These are phyloP conservation scores for Globisporangium splendens DNA, from an alignment of 352 stramenopile species.

Conservation along the genomic window DNA sequence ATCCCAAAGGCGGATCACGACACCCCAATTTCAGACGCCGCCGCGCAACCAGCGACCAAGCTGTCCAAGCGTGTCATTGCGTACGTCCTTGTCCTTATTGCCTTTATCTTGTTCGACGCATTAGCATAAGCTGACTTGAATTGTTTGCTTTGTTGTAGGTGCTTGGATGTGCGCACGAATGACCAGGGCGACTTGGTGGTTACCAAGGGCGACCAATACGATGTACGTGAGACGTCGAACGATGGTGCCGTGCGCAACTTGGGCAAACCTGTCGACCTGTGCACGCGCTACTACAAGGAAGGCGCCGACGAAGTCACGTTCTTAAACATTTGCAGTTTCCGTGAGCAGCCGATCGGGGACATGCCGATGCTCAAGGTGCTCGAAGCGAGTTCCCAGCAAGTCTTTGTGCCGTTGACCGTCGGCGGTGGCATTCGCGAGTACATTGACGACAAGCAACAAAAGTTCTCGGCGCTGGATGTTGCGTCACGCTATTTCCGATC, in stretches of 20 bases:
- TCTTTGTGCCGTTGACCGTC: conserved; percentile 98
- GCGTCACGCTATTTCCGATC: conserved; percentile 96
- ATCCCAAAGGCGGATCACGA: conserved; percentile 44
- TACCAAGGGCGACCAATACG: conserved; percentile 99
- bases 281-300: conserved; percentile 94
- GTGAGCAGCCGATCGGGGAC: conserved; percentile 95
- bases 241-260: conserved; percentile 95
- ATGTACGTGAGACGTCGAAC: conserved; percentile 90
- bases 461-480: conserved; percentile 93
- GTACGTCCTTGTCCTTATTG: conserved; percentile 27
- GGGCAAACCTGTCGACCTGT: conserved; percentile 95
- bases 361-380: conserved; percentile 96
- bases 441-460: conserved; percentile 86
- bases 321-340: conserved; percentile 99
- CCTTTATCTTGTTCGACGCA: no score
- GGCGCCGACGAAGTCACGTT: conserved; percentile 97
- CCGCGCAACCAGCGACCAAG: conserved; percentile 44
- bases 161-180: conserved; percentile 96
- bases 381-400: conserved; percentile 91
- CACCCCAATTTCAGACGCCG: conserved; percentile 24
- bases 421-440: conserved; percentile 97
- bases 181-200: conserved; percentile 96
- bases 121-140: neutral
- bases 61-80: conserved; percentile 96
- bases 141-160: conserved; percentile 55